A percentile compares a stretch with the other conserved stretches of the same genome.
These are phyloP conservation scores for Antitrichia curtipendula DNA, from an alignment of 225 moss, liverwort and hornwort genomes.

Conservation along the genomic window DNA sequence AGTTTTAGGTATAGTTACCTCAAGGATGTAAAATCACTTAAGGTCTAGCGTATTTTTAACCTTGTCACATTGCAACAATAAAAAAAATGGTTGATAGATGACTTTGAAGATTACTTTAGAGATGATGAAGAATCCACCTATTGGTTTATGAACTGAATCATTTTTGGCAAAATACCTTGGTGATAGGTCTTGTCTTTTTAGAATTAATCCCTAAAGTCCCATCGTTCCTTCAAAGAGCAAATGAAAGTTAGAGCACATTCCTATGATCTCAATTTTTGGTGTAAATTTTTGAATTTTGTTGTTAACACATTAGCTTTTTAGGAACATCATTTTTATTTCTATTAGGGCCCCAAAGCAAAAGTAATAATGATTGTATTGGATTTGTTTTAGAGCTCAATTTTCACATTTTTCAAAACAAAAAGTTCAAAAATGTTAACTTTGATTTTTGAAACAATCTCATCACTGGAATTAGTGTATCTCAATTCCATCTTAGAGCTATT, in stretches of 20 bases:
- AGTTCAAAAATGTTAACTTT: background rate
- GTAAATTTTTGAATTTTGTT: background rate
- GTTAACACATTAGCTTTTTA: background rate
- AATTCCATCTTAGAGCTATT: no score
- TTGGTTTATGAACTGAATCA: accelerated
- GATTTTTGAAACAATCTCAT: background rate
- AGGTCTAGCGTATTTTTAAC: accelerated
- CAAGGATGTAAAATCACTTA: background rate
- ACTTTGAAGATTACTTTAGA: background rate
- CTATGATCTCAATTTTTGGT: background rate
- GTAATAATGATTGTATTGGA: no score
- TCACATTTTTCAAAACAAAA: no score
- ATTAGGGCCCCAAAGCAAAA: accelerated
- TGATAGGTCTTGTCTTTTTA: background rate
- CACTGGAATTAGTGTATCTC: no score
- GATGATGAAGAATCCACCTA: background rate
- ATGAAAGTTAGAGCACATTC: background rate
- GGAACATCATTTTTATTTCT: background rate
- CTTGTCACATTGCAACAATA: accelerated
- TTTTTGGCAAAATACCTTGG: background rate
- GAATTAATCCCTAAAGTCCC: accelerated
- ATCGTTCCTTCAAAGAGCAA: accelerated
- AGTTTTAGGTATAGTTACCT: background rate
- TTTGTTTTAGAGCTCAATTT: background rate
- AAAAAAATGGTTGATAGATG: background rate